Conservation (phyloP, 2,329 filamentous ascomycete species). For the Canariomyces notabilis region DNA sequence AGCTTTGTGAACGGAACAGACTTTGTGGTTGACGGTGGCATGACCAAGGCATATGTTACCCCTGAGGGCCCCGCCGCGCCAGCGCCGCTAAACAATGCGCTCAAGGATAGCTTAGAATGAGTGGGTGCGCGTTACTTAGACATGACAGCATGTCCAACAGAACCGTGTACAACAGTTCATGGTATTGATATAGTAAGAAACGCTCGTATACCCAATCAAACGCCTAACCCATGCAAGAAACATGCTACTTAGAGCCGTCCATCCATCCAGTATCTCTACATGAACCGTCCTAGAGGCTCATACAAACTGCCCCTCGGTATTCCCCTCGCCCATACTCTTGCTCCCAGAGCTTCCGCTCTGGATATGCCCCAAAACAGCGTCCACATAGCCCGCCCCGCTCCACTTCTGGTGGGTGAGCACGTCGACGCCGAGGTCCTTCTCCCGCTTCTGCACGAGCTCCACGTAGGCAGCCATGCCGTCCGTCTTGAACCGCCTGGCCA, state of each 20-base stretch:
- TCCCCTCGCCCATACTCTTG: constrained; percentile 92
- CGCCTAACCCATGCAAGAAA: not conserved
- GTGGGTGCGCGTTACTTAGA: too few species aligned
- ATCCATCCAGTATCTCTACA: not conserved
- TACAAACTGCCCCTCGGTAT: constrained; percentile 70
- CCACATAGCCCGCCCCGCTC: constrained; percentile 67
- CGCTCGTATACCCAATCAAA: not conserved
- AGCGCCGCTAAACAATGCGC: constrained; percentile 57
- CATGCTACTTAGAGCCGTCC: not conserved
- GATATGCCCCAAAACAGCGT: constrained; percentile 83
- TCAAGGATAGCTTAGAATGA: constrained; percentile 41
- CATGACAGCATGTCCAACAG: too few species aligned
- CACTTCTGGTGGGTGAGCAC: constrained; percentile 94
- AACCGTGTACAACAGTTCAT: too few species aligned
- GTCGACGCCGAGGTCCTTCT: constrained; percentile 87
- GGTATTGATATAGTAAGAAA: not conserved
- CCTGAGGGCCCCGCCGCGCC: constrained; percentile 53
- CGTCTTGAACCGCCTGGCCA: constrained; percentile 76
- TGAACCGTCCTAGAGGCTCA: not conserved
- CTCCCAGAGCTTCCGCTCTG: constrained; percentile 86
- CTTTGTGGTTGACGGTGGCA: constrained; percentile 91
- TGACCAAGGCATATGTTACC: constrained; percentile 86
- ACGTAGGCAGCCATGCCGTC: constrained; percentile 98
- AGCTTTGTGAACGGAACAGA: constrained; percentile 89
- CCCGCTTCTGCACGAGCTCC: constrained; percentile 80